These are phyloP conservation scores for Anisodus tanguticus DNA, from an alignment of 257 asterid species.

Conservation along the genomic window DNA sequence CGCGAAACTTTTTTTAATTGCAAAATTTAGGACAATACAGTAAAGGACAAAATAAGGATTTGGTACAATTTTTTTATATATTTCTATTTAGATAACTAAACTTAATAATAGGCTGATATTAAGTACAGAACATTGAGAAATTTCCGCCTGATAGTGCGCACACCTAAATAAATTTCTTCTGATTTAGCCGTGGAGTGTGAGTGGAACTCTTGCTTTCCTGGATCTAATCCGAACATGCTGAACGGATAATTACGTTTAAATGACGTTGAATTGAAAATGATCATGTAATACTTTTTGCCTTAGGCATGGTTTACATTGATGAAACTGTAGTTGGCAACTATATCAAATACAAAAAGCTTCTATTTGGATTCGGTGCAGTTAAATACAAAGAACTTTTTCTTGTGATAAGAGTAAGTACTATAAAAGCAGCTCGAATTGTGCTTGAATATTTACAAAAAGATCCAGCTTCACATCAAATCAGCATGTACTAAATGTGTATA, in stretches of 20 bases:
- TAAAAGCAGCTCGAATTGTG: background rate
- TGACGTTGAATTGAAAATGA: background rate
- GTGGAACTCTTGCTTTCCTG: background rate
- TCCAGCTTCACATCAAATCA: background rate
- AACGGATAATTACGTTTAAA: background rate
- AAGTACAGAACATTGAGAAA: background rate
- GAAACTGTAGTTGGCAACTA: background rate
- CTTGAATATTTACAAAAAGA: background rate
- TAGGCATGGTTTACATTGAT: constrained; percentile 27
- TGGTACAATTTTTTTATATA: too few relatives aligned
- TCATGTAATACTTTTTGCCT: background rate
- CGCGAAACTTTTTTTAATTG: background rate
- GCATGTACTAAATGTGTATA: background rate
- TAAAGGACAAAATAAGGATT: too few relatives aligned
- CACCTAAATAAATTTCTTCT: constrained; percentile 5
- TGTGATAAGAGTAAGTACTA: background rate
- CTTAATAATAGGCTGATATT: background rate
- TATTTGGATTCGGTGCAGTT: constrained; percentile 11
- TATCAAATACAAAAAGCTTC: background rate
- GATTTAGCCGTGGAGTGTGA: constrained; percentile 14
- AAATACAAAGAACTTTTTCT: background rate
- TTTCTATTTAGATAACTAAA: background rate
- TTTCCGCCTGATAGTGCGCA: background rate
- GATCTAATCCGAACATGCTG: background rate
- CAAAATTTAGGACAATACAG: background rate